These are phyloP conservation scores for Trichoderma pleuroti DNA, from an alignment of 2,329 filamentous ascomycete species.

Conservation along the genomic window DNA sequence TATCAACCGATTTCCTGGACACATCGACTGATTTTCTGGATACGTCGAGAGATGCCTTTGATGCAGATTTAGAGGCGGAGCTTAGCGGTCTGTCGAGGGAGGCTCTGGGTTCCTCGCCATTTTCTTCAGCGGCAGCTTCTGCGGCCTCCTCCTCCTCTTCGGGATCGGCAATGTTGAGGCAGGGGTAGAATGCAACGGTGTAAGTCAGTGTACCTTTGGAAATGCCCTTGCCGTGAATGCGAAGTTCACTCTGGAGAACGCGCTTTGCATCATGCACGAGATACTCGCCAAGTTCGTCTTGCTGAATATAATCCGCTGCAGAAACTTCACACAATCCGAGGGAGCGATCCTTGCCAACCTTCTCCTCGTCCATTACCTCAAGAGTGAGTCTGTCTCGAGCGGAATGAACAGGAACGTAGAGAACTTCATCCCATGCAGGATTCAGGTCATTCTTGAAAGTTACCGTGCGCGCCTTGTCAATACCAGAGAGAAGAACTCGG, in stretches of 20 bases:
- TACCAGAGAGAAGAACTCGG: conserved; percentile 80
- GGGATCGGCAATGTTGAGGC: conserved; percentile 80
- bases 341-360: conserved; percentile 82
- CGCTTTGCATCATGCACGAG: conserved; percentile 73
- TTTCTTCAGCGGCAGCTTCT: conserved; percentile 22
- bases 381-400: conserved; percentile 77
- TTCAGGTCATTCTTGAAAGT: conserved; percentile 95
- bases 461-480: conserved; percentile 87
- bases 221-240: conserved; percentile 67
- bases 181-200: conserved; percentile 85
- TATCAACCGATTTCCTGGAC: conserved; percentile 5
- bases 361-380: conserved; percentile 97
- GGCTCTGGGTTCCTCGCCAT: conserved; percentile 10
- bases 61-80: conserved; percentile 11
- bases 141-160: conserved; percentile 64
- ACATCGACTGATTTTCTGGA: conserved; percentile 6
- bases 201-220: conserved; percentile 80
- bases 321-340: conserved; percentile 77
- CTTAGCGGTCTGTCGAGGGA: conserved; percentile 17
- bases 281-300: conserved; percentile 79
- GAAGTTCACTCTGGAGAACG: conserved; percentile 62
- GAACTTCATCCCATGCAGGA: conserved; percentile 91
- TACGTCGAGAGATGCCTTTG: conserved; percentile 10
- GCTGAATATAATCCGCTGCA: conserved; percentile 72
- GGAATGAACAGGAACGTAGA: conserved; percentile 89